Conservation (phyloP, 495 filamentous ascomycete species). For the Neurospora sp. region DNA sequence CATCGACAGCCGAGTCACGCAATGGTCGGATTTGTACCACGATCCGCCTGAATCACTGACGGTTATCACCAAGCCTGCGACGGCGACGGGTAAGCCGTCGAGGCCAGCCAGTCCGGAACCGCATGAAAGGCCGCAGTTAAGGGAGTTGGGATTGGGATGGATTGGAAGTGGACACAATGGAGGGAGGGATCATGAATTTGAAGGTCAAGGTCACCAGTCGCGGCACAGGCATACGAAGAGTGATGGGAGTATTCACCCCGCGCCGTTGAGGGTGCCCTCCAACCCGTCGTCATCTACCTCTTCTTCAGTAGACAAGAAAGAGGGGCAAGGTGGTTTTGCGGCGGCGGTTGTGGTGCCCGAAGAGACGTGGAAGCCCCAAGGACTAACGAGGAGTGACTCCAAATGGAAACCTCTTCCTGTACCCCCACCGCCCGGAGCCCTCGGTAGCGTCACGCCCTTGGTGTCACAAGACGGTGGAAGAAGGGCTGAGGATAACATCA, state of each 20-base stretch:
- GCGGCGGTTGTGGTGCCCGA: not conserved
- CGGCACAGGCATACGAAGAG: constrained; percentile 1
- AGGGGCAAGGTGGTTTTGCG: not conserved
- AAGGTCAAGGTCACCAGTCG: not conserved
- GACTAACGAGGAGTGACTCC: constrained; percentile 7
- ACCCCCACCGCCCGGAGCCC: constrained; percentile 1
- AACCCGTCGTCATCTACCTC: not conserved
- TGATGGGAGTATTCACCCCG: constrained; percentile 6
- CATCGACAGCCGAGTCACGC: constrained; percentile 20
- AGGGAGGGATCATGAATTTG: not conserved
- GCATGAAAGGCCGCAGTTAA: not conserved
- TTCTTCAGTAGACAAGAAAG: not conserved
- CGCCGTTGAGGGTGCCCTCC: constrained; percentile 13
- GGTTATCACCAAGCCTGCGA: not conserved
- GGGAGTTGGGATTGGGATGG: not conserved
- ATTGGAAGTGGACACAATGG: not conserved
- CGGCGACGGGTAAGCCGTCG: not conserved
- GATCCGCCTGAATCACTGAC: not conserved
- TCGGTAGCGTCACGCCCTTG: not conserved
- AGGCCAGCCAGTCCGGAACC: not conserved
- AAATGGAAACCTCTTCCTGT: constrained; percentile 17
- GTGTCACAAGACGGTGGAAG: not conserved
- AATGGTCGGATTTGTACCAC: constrained; percentile 24
- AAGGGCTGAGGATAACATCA: not conserved
- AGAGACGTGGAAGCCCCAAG: not conserved